These are phyloP conservation scores for Dicorynia guianensis DNA, from an alignment of 306 rosid genomes.

Conservation along the genomic window DNA sequence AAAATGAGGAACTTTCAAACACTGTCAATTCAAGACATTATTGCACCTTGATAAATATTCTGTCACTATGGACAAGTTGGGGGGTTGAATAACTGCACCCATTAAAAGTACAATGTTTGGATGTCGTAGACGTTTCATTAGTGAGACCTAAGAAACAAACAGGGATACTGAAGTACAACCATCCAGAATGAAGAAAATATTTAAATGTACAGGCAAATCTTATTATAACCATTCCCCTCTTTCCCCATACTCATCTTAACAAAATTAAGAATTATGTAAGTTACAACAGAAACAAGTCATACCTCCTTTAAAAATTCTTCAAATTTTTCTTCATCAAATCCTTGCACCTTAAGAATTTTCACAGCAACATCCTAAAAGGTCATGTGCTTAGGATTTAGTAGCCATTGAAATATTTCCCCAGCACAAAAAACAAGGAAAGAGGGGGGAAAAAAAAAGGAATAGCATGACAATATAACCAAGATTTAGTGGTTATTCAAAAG, in stretches of 20 bases:
- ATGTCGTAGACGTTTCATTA: constrained; percentile 89
- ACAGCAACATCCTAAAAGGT: constrained; percentile 89
- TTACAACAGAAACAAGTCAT: constrained; percentile 17
- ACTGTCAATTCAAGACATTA: constrained; percentile 33
- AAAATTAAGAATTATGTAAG: constrained; percentile 13
- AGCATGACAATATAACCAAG: constrained; percentile 30
- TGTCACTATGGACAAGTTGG: constrained; percentile 91
- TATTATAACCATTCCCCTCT: not conserved
- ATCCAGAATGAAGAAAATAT: not conserved
- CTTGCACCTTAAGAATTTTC: constrained; percentile 90
- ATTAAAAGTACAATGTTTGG: constrained; percentile 94
- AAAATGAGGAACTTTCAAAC: constrained; percentile 8
- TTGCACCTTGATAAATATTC: constrained; percentile 91
- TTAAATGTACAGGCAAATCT: not conserved
- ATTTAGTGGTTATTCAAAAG: not conserved
- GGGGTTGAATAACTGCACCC: constrained; percentile 96
- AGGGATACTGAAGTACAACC: constrained; percentile 40
- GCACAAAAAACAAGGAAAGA: constrained; percentile 14
- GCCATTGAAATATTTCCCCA: not conserved
- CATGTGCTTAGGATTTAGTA: constrained; percentile 37
- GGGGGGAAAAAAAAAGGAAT: constrained; percentile 3
- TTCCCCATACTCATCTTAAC: constrained; percentile 1
- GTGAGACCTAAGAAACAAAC: constrained; percentile 71
- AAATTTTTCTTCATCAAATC: constrained; percentile 71
- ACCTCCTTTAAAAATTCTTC: constrained; percentile 91